Evolutionary conservation across 176 grass and related monocot species (phyloP).

Genomic region (Calamus simplicifolius): DNA sequence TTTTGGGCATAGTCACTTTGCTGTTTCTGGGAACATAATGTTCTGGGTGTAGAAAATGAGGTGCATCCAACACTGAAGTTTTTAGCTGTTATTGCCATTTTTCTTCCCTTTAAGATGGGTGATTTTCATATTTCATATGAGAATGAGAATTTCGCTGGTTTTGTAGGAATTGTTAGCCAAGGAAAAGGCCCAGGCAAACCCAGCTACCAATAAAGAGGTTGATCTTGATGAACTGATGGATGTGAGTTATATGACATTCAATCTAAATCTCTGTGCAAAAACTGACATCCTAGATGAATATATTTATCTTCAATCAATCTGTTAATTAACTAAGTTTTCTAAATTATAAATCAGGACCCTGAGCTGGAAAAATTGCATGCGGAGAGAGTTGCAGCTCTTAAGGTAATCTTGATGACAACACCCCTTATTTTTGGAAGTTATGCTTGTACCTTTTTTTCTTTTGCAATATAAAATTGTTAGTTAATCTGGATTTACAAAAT

Average conservation of each 20-base stretch:
- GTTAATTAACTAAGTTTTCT: not conserved
- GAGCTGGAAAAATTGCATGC: constrained; percentile 95
- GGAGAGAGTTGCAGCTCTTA: constrained; percentile 87
- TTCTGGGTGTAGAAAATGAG: too few species aligned
- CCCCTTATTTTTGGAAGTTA: not conserved
- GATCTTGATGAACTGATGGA: constrained; percentile 97
- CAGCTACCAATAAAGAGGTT: constrained; percentile 59
- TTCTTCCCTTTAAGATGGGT: not conserved
- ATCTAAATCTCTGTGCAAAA: not conserved
- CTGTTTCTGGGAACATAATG: too few species aligned
- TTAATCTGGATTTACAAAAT: not conserved
- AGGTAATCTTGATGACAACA: constrained; percentile 32
- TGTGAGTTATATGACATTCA: constrained; percentile 39
- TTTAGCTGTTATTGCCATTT: not conserved
- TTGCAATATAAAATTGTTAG: too few species aligned
- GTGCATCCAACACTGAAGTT: too few species aligned
- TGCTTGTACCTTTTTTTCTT: not conserved
- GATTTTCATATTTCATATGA: constrained; percentile 18
- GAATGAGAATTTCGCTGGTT: not conserved
- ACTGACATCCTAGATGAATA: too few species aligned
- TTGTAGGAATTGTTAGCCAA: constrained; percentile 68
- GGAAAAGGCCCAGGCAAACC: constrained; percentile 52
- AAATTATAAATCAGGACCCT: constrained; percentile 49
- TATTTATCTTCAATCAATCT: not conserved
- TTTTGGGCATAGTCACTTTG: too few species aligned